Conservation (phyloP, 305 asterid species). For the Fraxinus floribunda region DNA sequence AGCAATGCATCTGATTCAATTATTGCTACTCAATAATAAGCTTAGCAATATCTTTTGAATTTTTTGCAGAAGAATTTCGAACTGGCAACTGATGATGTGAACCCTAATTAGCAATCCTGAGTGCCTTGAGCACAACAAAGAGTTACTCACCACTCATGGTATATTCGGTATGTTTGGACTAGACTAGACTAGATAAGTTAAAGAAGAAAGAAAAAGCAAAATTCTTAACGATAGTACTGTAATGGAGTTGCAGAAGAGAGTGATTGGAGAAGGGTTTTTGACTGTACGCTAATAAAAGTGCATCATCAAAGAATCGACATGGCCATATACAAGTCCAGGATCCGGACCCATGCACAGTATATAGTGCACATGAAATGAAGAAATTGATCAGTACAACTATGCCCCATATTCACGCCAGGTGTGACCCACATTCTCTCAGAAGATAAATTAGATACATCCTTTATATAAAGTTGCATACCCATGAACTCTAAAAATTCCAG, state of each 20-base stretch:
- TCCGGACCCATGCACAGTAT: constrained; percentile 54
- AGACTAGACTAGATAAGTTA: background rate
- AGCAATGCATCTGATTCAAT: background rate
- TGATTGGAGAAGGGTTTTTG: constrained; percentile 33
- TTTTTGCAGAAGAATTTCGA: constrained; percentile 35
- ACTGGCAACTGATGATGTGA: constrained; percentile 40
- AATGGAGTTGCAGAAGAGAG: constrained; percentile 10
- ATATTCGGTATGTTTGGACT: background rate
- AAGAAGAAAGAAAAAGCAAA: background rate
- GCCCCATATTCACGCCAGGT: constrained; percentile 62
- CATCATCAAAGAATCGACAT: constrained; percentile 81
- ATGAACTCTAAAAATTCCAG: constrained; percentile 47
- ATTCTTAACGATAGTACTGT: background rate
- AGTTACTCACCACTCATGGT: background rate
- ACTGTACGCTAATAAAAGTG: constrained; percentile 59
- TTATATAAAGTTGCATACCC: constrained; percentile 30
- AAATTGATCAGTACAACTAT: constrained; percentile 43
- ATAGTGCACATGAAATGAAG: constrained; percentile 60
- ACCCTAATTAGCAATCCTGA: background rate
- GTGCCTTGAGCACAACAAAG: background rate
- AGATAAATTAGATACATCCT: constrained; percentile 30
- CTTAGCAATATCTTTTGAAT: constrained; percentile 8
- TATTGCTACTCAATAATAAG: constrained; percentile 24
- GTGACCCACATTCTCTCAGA: constrained; percentile 46
- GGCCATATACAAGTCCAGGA: constrained; percentile 55